These are phyloP conservation scores for Alternaria longipes DNA, from an alignment of 2,329 filamentous ascomycete species.

Conservation along the genomic window DNA sequence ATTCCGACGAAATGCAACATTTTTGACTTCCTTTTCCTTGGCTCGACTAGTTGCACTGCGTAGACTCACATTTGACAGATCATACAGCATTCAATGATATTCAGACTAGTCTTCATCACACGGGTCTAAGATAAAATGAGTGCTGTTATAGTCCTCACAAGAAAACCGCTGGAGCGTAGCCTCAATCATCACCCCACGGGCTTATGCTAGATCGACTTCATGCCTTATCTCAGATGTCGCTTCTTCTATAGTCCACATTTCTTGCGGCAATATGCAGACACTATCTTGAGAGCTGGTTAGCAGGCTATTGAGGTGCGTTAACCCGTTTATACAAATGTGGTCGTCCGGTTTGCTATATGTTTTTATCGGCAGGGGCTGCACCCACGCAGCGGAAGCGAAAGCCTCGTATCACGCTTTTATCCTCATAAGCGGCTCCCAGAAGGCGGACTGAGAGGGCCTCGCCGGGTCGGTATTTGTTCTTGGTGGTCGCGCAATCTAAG, in stretches of 20 bases:
- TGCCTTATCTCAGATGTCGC: background rate
- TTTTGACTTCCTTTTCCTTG: background rate
- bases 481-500: conserved; percentile 15
- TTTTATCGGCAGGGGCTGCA: conserved; percentile 16
- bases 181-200: conserved; percentile 8
- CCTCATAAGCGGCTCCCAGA: conserved; percentile 6
- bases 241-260: background rate
- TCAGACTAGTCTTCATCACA: background rate
- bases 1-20: background rate
- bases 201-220: background rate
- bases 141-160: background rate
- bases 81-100: background rate
- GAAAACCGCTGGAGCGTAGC: background rate
- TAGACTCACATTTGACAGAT: background rate
- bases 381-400: conserved; percentile 23
- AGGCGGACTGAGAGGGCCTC: conserved; percentile 12
- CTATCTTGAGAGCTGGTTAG: conserved; percentile 4
- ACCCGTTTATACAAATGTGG: conserved; percentile 11
- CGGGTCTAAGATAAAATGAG: background rate
- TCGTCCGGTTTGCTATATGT: conserved; percentile 4
- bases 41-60: background rate
- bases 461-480: conserved; percentile 1
- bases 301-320: conserved; percentile 3
- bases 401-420: conserved; percentile 16
- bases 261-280: background rate